Conservation (phyloP, 352 stramenopile genomes). For the Nothophytophthora sp. region DNA sequence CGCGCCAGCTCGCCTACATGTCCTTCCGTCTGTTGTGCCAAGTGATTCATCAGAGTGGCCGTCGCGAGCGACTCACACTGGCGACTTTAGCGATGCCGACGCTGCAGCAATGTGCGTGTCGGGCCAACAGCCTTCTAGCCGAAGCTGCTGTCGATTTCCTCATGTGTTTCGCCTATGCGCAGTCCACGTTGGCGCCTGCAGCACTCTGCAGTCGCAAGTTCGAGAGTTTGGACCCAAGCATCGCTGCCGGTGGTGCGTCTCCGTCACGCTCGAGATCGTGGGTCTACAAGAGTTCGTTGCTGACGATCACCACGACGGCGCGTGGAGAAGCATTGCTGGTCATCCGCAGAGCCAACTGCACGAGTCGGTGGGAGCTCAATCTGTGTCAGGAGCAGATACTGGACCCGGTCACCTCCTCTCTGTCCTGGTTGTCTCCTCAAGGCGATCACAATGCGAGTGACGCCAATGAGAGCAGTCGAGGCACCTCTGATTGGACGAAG, state of each 20-base stretch:
- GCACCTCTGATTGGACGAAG: slow-evolving; percentile 1
- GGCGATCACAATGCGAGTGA: not conserved
- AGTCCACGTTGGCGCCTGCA: slow-evolving; percentile 41
- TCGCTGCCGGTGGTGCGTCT: slow-evolving; percentile 4
- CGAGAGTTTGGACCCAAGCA: not conserved
- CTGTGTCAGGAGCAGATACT: slow-evolving; percentile 17
- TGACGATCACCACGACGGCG: slow-evolving; percentile 48
- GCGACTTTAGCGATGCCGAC: slow-evolving; percentile 50
- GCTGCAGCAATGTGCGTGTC: slow-evolving; percentile 42
- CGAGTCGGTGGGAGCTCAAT: slow-evolving; percentile 47
- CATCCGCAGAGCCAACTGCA: slow-evolving; percentile 57
- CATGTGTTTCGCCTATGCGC: slow-evolving; percentile 71
- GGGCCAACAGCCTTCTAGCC: slow-evolving; percentile 45
- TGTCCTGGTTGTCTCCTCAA: not conserved
- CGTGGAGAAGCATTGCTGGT: slow-evolving; percentile 33
- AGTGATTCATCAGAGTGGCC: slow-evolving; percentile 49
- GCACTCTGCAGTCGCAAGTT: slow-evolving; percentile 27
- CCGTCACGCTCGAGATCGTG: slow-evolving; percentile 34
- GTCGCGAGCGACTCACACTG: slow-evolving; percentile 43
- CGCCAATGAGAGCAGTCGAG: not conserved
- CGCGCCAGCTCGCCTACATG: slow-evolving; percentile 61
- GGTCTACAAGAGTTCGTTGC: slow-evolving; percentile 52
- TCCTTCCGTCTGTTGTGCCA: slow-evolving; percentile 69
- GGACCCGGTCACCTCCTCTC: slow-evolving; percentile 7
- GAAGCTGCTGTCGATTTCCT: slow-evolving; percentile 81